These are phyloP conservation scores for Fusarium sp. DNA, from an alignment of 2,329 filamentous ascomycete species.

Conservation along the genomic window DNA sequence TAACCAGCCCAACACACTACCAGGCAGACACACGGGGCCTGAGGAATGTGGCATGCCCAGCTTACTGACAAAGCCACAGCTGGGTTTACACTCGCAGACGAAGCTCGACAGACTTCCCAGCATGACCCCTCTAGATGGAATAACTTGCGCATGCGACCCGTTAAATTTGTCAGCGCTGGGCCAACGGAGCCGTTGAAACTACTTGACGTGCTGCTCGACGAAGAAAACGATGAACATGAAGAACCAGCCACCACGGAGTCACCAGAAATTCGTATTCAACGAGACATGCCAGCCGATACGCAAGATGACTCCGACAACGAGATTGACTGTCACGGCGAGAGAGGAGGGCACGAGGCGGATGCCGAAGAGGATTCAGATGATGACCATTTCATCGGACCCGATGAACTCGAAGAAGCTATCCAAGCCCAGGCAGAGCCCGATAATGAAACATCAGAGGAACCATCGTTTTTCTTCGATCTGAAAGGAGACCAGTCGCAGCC, in stretches of 20 bases:
- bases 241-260: neutral
- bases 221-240: neutral
- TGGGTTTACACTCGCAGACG: constrained; percentile 55
- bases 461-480: constrained; percentile 55
- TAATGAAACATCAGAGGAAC: constrained; percentile 5
- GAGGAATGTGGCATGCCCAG: neutral
- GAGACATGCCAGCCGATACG: neutral
- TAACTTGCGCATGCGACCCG: constrained; percentile 62
- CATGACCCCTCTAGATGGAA: constrained; percentile 58
- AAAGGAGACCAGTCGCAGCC: constrained; percentile 42
- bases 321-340: neutral
- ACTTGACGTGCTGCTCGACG: constrained; percentile 46
- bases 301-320: neutral
- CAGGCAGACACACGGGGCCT: neutral
- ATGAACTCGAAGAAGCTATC: constrained; percentile 37
- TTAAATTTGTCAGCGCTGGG: constrained; percentile 67
- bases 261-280: neutral
- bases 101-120: constrained; percentile 62
- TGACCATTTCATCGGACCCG: constrained; percentile 32
- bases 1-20: constrained; percentile 9
- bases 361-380: neutral
- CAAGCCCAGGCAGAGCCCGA: constrained; percentile 14
- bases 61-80: constrained; percentile 30
- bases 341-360: neutral
- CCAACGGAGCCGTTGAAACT: constrained; percentile 62